These are phyloP conservation scores for Neofusicoccum laricinum DNA, from an alignment of 2,329 filamentous ascomycete species.

Conservation along the genomic window DNA sequence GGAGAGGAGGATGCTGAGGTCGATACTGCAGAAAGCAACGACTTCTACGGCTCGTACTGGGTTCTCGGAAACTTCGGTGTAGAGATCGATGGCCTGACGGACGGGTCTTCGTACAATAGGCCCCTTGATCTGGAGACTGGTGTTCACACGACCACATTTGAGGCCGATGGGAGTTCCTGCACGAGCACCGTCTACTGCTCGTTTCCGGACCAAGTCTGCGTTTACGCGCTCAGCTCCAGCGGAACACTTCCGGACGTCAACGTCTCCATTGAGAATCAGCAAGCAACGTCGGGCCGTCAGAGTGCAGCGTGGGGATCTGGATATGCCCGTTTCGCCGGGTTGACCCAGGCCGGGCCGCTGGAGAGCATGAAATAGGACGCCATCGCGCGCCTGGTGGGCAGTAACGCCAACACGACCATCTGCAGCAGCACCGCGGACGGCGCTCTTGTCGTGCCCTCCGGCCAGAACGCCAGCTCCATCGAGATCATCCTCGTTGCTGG, in stretches of 20 bases:
- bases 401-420: constrained; percentile 18
- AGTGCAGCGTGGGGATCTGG: constrained; percentile 33
- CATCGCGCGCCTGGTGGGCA: constrained; percentile 31
- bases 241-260: constrained; percentile 40
- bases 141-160: constrained; percentile 33
- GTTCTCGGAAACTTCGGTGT: constrained; percentile 49
- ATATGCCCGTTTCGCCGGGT: constrained; percentile 32
- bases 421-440: constrained; percentile 18
- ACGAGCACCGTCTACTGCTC: constrained; percentile 45
- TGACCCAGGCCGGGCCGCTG: constrained; percentile 40
- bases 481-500: constrained; percentile 44
- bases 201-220: constrained; percentile 41
- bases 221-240: constrained; percentile 34
- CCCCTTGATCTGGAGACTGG: constrained; percentile 46
- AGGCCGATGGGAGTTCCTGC: constrained; percentile 28
- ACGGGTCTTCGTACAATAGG: constrained; percentile 37
- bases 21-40: constrained; percentile 29
- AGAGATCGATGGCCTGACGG: constrained; percentile 30
- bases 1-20: constrained; percentile 20
- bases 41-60: constrained; percentile 46
- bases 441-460: constrained; percentile 18
- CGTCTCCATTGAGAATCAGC: constrained; percentile 43
- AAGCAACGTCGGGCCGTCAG: constrained; percentile 29
- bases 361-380: constrained; percentile 47
- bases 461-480: constrained; percentile 24